A percentile compares a stretch with the other conserved stretches of the same genome.
phyloP scores from a whole-genome alignment of 1,284 basidiomycete species.

The Marasmius fiardii region DNA sequence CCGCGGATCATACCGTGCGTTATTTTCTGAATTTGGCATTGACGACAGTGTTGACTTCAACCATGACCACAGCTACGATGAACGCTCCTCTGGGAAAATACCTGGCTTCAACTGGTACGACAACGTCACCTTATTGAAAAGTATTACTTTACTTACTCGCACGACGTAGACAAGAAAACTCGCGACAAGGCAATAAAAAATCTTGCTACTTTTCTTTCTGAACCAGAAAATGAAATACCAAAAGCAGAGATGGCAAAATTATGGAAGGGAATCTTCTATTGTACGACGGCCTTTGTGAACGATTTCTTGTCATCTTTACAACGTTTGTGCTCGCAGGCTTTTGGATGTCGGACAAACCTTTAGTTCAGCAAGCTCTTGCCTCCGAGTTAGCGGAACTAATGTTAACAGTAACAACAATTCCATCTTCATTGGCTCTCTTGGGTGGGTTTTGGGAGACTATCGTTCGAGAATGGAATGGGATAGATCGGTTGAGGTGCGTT shows the following conservation, averaged over 20 bases:
- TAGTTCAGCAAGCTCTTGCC: constrained; percentile 92
- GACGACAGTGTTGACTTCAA: constrained; percentile 5
- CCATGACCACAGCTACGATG: constrained; percentile 29
- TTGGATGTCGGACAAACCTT: constrained; percentile 99
- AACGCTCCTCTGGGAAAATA: constrained; percentile 75
- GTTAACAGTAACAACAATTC: constrained; percentile 59
- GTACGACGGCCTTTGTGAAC: constrained; percentile 40
- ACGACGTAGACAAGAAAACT: constrained; percentile 70
- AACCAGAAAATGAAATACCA: constrained; percentile 56
- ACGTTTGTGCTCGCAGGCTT: constrained; percentile 59
- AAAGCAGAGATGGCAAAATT: constrained; percentile 85
- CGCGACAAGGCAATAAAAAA: constrained; percentile 86
- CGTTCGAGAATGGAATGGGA: constrained; percentile 88
- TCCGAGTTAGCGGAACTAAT: constrained; percentile 81
- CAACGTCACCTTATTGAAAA: not conserved
- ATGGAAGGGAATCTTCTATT: constrained; percentile 99
- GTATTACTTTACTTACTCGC: constrained; percentile 5
- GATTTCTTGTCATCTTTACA: constrained; percentile 2
- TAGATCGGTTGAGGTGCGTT: constrained; percentile 82
- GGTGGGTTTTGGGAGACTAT: constrained; percentile 89
- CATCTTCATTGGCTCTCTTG: constrained; percentile 74
- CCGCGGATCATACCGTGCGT: too few relatives aligned
- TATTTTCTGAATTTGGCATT: too few relatives aligned
- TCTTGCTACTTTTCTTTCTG: constrained; percentile 73
- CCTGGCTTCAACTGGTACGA: constrained; percentile 83